Evolutionary conservation across 257 asterid genomes (phyloP), one percentile per base, ranked within the genome.

Genomic region (Solanum stenotomum): DNA sequence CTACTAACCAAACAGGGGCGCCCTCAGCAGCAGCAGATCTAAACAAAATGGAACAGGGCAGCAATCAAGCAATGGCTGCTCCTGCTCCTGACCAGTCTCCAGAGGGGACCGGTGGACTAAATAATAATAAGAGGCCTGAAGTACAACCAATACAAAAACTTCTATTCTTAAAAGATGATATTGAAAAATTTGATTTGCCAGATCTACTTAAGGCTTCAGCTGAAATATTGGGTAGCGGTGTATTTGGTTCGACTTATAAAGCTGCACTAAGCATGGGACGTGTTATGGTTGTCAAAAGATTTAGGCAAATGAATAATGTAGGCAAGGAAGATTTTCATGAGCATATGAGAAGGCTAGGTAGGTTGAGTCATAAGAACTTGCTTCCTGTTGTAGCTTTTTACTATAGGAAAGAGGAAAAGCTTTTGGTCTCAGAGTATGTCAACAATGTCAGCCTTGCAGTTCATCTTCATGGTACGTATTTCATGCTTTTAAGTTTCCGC

Each of bases 401-500:
- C 87, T 97, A 95, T 70, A 90, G 98, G 88, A 96, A 94, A 83
- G 99, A 97, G 87, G 99, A 97, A 95, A 97, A 97, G 90, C 98
- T 97, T n/a, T 79, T 96, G 67, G 92, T 97, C 78, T 87, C 93
- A 1, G 91, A 92, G 85, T 94, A 90, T 87, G 93, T 91, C 1
- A 90, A 90, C 44, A 97, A 93, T 85, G 92, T 83, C 76, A 97
- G 98, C 93, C 86, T 97, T 76, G 98, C 99, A 27, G 93, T 92
- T 87, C 98, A 93, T 35, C 98, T 97, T 85, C 99, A 97, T 67
- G 98, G 99, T 93, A 93, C 2, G 85, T 70, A 61, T 6, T 46
- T 71, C 9, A 44, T n/a, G 15, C 61, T 59, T 59, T 22, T 22
- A 22, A 20, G 3, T 59, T 3, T 0, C 2, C 4, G 2, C n/a